Evolutionary conservation across 768 basidiomycete species (phyloP).

Genomic region (Leccinum incarnatum): DNA sequence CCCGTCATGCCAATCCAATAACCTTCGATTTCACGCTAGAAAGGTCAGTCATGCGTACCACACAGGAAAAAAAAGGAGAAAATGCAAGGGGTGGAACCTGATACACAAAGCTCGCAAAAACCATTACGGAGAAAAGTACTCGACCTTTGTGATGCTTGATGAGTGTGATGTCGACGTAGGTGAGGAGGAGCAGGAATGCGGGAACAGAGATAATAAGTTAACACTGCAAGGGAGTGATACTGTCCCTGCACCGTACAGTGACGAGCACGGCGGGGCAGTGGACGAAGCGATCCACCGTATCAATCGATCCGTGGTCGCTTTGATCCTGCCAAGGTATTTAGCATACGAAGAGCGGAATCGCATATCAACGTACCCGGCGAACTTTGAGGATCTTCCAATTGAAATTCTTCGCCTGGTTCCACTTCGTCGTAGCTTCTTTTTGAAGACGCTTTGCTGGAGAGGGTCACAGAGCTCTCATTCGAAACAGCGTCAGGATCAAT

Average conservation of each 20-base stretch:
- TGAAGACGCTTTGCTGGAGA: constrained; percentile 52
- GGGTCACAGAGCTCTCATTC: constrained; percentile 51
- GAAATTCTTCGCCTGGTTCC: constrained; percentile 40
- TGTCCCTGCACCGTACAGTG: constrained; percentile 3
- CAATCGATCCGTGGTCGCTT: constrained; percentile 45
- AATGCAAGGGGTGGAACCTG: neutral
- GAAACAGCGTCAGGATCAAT: constrained; percentile 47
- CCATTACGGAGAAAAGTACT: constrained; percentile 21
- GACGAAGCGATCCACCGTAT: constrained; percentile 8
- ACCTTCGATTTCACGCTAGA: constrained; percentile 23
- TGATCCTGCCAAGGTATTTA: constrained; percentile 30
- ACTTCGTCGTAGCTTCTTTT: constrained; percentile 50
- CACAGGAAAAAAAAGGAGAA: constrained; percentile 3
- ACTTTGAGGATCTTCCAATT: constrained; percentile 31
- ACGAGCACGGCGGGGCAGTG: neutral
- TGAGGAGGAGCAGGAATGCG: constrained; percentile 9
- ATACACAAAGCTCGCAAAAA: constrained; percentile 4
- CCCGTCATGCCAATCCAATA: constrained; percentile 1
- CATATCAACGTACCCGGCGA: constrained; percentile 44
- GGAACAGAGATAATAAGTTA: constrained; percentile 29
- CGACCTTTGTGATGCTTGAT: constrained; percentile 26
- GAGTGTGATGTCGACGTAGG: constrained; percentile 4
- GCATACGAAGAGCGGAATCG: neutral
- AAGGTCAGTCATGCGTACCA: constrained; percentile 29
- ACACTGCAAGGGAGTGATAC: constrained; percentile 5